Conservation (phyloP, 2,329 filamentous ascomycete genomes). For the Fusarium sororula region DNA sequence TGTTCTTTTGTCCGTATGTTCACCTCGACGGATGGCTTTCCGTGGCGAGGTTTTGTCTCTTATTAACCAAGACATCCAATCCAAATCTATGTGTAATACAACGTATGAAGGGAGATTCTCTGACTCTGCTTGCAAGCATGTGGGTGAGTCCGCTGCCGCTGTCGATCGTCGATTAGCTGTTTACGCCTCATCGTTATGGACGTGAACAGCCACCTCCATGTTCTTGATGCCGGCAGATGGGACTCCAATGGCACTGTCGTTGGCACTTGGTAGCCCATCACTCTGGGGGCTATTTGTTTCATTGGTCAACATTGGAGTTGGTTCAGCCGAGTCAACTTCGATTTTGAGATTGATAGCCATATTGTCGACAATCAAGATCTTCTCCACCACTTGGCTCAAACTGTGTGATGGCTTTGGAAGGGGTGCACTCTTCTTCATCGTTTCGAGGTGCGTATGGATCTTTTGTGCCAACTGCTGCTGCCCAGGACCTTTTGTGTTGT, state of each 20-base stretch:
- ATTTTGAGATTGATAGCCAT: constrained; percentile 50
- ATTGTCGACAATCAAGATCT: constrained; percentile 13
- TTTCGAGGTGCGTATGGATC: constrained; percentile 70
- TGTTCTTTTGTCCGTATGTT: constrained; percentile 16
- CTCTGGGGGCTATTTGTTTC: constrained; percentile 76
- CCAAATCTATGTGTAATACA: constrained; percentile 33
- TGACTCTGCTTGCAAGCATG: neutral
- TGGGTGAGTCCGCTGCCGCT: neutral
- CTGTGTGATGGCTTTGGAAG: constrained; percentile 60
- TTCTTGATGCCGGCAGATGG: constrained; percentile 44
- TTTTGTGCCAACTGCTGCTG: constrained; percentile 66
- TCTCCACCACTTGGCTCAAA: neutral
- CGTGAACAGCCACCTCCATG: constrained; percentile 31
- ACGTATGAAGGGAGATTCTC: neutral
- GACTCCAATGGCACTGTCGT: constrained; percentile 61
- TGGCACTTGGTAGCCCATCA: constrained; percentile 71
- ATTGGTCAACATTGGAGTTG: constrained; percentile 73
- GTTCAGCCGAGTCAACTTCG: constrained; percentile 62
- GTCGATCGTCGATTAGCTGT: neutral
- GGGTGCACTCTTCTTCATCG: constrained; percentile 54
- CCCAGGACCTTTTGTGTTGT: constrained; percentile 64
- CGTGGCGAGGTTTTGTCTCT: neutral
- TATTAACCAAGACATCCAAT: constrained; percentile 8
- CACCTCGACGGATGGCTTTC: constrained; percentile 3
- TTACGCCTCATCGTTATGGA: constrained; percentile 47